Evolutionary conservation across 768 basidiomycete genomes (phyloP).

Genomic region (Cystobasidiopsis lactophilus): DNA sequence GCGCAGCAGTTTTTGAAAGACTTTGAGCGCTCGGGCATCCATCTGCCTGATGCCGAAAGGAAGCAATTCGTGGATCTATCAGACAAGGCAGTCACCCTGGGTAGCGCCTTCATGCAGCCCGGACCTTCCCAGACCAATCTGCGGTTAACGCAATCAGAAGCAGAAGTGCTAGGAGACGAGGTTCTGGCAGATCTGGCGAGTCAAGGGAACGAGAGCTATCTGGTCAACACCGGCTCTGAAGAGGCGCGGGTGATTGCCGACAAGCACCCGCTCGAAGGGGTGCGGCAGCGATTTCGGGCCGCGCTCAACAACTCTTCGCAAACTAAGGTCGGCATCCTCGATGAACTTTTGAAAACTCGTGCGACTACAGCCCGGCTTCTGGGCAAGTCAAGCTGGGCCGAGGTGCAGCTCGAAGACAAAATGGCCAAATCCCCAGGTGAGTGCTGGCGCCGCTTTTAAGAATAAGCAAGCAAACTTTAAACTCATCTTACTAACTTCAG

Average conservation of each 20-base stretch:
- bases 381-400: conserved; percentile 63
- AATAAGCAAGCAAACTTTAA: conserved; percentile 8
- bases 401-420: conserved; percentile 74
- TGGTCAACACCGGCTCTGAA: conserved; percentile 48
- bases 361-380: conserved; percentile 65
- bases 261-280: conserved; percentile 61
- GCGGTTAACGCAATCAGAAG: background rate
- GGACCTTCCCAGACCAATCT: conserved; percentile 10
- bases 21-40: conserved; percentile 91
- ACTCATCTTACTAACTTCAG: conserved; percentile 25
- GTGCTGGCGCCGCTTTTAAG: no score
- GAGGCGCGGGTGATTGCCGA: conserved; percentile 88
- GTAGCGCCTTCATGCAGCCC: conserved; percentile 60
- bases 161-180: background rate
- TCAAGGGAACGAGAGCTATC: background rate
- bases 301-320: conserved; percentile 38
- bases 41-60: conserved; percentile 55
- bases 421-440: conserved; percentile 87
- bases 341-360: conserved; percentile 49
- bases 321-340: conserved; percentile 50
- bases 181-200: background rate
- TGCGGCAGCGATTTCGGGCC: conserved; percentile 58
- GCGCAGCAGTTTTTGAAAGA: conserved; percentile 87
- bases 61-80: conserved; percentile 69
- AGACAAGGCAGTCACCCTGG: conserved; percentile 66